A percentile compares a stretch with the other conserved stretches of the same genome.
phyloP scores from a whole-genome alignment of 225 moss, liverwort and hornwort genomes.

The Straminergon stramineum region DNA sequence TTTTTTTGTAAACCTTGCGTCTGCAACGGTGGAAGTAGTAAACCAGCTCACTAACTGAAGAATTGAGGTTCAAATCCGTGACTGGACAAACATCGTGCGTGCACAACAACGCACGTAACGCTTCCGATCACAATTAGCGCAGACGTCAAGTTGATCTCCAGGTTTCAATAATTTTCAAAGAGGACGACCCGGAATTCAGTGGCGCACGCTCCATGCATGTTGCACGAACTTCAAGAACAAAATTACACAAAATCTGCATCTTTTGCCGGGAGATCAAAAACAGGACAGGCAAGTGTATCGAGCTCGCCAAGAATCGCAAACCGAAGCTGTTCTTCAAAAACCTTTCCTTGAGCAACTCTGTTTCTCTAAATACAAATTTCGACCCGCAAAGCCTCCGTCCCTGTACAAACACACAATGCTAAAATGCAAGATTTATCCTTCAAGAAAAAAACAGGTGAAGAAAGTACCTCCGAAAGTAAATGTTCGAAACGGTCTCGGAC shows the following conservation, averaged over 20 bases:
- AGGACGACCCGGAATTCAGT: not conserved
- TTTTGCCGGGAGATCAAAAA: not conserved
- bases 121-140: conserved; percentile 1
- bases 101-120: not conserved
- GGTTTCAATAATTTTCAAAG: not conserved
- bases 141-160: not conserved
- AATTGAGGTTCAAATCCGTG: not conserved
- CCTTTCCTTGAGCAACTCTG: not conserved
- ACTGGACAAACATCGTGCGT: not conserved
- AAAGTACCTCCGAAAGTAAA: conserved; percentile 29
- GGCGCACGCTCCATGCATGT: not conserved
- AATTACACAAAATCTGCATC: not conserved
- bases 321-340: not conserved
- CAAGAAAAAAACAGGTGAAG: not conserved
- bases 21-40: not conserved
- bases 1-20: not conserved
- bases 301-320: not conserved
- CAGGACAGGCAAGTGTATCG: not conserved
- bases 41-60: not conserved
- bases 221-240: not conserved
- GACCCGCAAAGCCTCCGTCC: not conserved
- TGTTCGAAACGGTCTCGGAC: conserved; percentile 14
- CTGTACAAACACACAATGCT: not conserved
- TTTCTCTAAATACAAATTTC: not conserved
- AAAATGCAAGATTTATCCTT: not conserved